A percentile compares a stretch with the other conserved stretches of the same genome.
These are phyloP conservation scores for Thielaviopsis punctulata DNA, from an alignment of 2,329 filamentous ascomycete species.

Conservation along the genomic window DNA sequence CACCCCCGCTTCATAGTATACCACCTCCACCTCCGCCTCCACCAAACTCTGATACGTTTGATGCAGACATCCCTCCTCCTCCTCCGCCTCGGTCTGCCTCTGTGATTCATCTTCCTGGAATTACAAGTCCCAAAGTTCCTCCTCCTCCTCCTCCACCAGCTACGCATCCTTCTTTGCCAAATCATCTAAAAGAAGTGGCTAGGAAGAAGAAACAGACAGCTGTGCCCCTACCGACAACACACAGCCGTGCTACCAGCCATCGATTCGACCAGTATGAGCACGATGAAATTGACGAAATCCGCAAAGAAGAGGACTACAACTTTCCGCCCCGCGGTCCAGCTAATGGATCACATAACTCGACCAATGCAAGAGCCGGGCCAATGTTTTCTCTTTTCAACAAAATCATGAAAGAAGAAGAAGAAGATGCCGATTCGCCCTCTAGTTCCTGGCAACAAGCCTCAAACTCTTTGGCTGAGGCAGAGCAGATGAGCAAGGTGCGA, in stretches of 20 bases:
- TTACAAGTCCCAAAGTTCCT: not conserved
- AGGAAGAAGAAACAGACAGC: not conserved
- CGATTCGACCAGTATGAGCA: not conserved
- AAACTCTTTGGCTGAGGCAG: not conserved
- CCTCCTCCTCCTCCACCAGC: not conserved
- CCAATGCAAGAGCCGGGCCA: not conserved
- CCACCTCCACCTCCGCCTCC: not conserved
- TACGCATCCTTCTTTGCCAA: not conserved
- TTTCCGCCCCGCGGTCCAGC: constrained; percentile 2
- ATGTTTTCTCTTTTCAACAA: not conserved
- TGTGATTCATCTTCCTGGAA: not conserved
- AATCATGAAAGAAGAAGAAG: not conserved
- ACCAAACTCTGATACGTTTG: not conserved
- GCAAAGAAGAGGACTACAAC: not conserved
- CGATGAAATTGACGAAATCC: constrained; percentile 6
- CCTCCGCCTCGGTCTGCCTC: not conserved
- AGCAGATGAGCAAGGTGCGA: not conserved
- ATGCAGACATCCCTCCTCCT: not conserved
- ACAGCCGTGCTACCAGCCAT: not conserved
- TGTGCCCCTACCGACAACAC: not conserved
- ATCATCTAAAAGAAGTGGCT: not conserved
- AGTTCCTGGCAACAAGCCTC: not conserved
- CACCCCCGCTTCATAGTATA: too few relatives aligned
- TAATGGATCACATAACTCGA: not conserved
- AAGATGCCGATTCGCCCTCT: not conserved